Evolutionary conservation across 2,329 filamentous ascomycete genomes (phyloP).

Genomic region (Fusarium verrucosum): DNA sequence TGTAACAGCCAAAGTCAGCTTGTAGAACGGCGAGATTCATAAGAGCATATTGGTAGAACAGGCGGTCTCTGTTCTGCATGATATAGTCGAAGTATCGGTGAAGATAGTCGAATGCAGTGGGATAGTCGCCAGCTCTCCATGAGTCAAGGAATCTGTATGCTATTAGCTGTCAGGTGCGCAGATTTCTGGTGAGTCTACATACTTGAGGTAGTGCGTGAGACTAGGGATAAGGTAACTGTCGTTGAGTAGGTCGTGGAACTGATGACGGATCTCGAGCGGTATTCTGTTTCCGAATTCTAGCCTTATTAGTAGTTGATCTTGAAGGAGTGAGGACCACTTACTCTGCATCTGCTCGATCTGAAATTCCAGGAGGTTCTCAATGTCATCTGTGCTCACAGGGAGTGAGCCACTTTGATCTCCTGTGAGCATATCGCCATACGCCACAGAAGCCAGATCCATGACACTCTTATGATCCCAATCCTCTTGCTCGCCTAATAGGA

Average conservation of each 20-base stretch:
- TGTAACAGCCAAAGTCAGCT: slow-evolving; percentile 91
- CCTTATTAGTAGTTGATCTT: slow-evolving; percentile 16
- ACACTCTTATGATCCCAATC: slow-evolving; percentile 59
- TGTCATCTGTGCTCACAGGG: slow-evolving; percentile 77
- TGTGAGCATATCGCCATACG: slow-evolving; percentile 63
- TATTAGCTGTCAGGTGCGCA: slow-evolving; percentile 47
- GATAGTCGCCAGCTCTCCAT: slow-evolving; percentile 90
- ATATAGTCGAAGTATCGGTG: slow-evolving; percentile 98
- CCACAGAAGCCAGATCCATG: slow-evolving; percentile 57
- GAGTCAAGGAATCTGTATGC: slow-evolving; percentile 78
- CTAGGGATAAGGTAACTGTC: slow-evolving; percentile 75
- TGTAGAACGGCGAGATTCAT: slow-evolving; percentile 94
- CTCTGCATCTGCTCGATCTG: slow-evolving; percentile 90
- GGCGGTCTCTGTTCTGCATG: slow-evolving; percentile 82
- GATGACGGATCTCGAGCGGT: slow-evolving; percentile 75
- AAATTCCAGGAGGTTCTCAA: slow-evolving; percentile 84
- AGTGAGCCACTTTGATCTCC: slow-evolving; percentile 53
- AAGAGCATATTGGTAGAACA: slow-evolving; percentile 93
- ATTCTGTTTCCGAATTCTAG: slow-evolving; percentile 80
- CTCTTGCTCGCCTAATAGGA: slow-evolving; percentile 59
- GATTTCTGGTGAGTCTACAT: background rate
- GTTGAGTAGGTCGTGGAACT: slow-evolving; percentile 73
- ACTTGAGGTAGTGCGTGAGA: slow-evolving; percentile 79
- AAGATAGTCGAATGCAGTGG: slow-evolving; percentile 87
- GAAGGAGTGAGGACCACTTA: slow-evolving; percentile 50